These are phyloP conservation scores for Patellifolia procumbens DNA, from an alignment of 179 eudicot genomes.

Conservation along the genomic window DNA sequence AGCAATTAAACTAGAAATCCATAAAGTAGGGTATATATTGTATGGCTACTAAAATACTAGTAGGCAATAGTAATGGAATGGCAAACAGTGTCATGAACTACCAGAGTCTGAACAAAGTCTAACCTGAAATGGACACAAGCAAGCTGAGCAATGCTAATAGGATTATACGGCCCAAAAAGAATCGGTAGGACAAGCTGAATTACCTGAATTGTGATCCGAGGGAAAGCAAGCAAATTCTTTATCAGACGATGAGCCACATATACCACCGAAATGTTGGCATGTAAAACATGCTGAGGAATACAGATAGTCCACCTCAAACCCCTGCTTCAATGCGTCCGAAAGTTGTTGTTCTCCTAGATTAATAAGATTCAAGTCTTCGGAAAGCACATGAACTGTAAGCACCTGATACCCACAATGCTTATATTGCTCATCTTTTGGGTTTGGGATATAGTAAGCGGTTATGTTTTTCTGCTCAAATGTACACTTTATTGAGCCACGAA, in stretches of 20 bases:
- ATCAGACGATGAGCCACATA: conserved; percentile 16
- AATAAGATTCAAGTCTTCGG: background rate
- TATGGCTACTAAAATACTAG: background rate
- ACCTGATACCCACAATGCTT: background rate
- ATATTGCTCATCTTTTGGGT: background rate
- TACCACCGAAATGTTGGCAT: conserved; percentile 6
- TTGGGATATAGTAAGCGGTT: background rate
- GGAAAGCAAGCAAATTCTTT: conserved; percentile 5
- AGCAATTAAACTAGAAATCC: conserved; percentile 5
- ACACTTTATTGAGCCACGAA: background rate
- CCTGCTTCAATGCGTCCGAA: background rate
- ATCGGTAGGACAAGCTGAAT: background rate
- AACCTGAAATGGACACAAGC: too few relatives aligned
- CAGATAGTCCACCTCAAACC: conserved; percentile 20
- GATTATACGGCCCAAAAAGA: too few relatives aligned
- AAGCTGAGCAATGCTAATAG: background rate
- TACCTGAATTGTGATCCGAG: background rate
- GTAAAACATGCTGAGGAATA: conserved; percentile 5
- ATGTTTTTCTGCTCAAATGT: background rate
- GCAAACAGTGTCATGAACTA: background rate
- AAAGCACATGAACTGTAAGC: background rate
- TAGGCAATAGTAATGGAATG: background rate
- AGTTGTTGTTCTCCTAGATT: background rate
- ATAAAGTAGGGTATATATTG: background rate
- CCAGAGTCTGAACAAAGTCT: background rate